Conservation (phyloP, 495 filamentous ascomycete species). For the Penicillium roqueforti region DNA sequence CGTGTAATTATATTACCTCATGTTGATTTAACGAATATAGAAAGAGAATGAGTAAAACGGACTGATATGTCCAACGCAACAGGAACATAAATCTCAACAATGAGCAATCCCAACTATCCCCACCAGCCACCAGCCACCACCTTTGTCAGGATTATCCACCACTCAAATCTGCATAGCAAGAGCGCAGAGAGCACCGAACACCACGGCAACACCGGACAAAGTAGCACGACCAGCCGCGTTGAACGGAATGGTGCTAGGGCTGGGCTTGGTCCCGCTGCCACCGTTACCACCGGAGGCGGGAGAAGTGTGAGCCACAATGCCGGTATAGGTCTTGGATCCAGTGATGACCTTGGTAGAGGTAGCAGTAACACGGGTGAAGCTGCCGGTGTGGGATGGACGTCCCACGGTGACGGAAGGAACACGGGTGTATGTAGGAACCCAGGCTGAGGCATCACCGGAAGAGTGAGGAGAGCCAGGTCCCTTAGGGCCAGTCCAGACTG, state of each 20-base stretch:
- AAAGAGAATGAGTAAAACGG: constrained; percentile 3
- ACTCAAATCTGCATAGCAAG: constrained; percentile 27
- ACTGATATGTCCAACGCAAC: constrained; percentile 9
- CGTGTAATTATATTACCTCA: constrained; percentile 20
- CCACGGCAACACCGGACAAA: constrained; percentile 23
- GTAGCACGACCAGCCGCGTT: constrained; percentile 29
- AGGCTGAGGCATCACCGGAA: not conserved
- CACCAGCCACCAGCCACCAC: not conserved
- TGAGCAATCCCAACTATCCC: constrained; percentile 1
- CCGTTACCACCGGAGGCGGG: not conserved
- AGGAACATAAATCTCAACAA: constrained; percentile 9
- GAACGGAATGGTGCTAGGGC: constrained; percentile 15
- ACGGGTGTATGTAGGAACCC: not conserved
- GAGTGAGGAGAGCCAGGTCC: not conserved
- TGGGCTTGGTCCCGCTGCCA: constrained; percentile 2
- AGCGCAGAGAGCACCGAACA: constrained; percentile 21
- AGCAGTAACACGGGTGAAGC: constrained; percentile 2
- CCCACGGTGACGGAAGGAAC: not conserved
- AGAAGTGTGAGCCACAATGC: not conserved
- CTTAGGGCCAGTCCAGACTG: not conserved
- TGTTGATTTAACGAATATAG: constrained; percentile 8
- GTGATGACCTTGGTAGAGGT: constrained; percentile 4
- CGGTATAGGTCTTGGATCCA: constrained; percentile 3
- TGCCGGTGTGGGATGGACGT: not conserved
- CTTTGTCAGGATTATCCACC: not conserved